Percentiles rank a stretch among this genome's conserved stretches.
Conservation (phyloP, 208 protist species). For the Trypanosoma grayi region DNA sequence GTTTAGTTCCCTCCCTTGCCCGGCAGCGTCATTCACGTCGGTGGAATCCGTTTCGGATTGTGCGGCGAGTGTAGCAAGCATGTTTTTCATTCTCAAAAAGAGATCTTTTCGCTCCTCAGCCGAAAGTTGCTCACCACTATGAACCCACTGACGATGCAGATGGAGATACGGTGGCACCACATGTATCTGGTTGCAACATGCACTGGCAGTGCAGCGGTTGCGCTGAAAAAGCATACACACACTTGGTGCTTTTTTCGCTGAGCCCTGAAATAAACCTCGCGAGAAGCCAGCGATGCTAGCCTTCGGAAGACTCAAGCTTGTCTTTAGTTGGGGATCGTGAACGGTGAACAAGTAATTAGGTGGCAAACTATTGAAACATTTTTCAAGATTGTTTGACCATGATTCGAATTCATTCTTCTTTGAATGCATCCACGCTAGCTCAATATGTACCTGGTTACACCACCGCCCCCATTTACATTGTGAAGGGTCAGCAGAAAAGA, state of each 20-base stretch:
- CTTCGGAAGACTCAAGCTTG: conserved; percentile 59
- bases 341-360: conserved; percentile 62
- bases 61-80: conserved; percentile 25
- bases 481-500: conserved; percentile 66
- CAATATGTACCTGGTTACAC: conserved; percentile 88
- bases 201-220: conserved; percentile 69
- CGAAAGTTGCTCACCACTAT: not conserved
- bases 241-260: conserved; percentile 64
- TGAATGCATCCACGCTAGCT: conserved; percentile 63
- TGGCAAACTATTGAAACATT: conserved; percentile 42
- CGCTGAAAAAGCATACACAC: conserved; percentile 85
- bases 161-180: conserved; percentile 57
- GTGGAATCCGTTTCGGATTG: conserved; percentile 22
- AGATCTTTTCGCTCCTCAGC: conserved; percentile 21
- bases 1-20: conserved; percentile 25
- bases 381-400: conserved; percentile 71
- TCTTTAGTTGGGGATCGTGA: conserved; percentile 77
- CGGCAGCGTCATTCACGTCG: not conserved
- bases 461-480: conserved; percentile 84
- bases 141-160: conserved; percentile 19
- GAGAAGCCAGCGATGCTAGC: conserved; percentile 67
- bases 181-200: conserved; percentile 89
- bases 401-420: conserved; percentile 68
- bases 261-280: conserved; percentile 81
- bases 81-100: conserved; percentile 27